Conservation (phyloP, 1,139 yeast species). For the Candida frijolesensis region DNA sequence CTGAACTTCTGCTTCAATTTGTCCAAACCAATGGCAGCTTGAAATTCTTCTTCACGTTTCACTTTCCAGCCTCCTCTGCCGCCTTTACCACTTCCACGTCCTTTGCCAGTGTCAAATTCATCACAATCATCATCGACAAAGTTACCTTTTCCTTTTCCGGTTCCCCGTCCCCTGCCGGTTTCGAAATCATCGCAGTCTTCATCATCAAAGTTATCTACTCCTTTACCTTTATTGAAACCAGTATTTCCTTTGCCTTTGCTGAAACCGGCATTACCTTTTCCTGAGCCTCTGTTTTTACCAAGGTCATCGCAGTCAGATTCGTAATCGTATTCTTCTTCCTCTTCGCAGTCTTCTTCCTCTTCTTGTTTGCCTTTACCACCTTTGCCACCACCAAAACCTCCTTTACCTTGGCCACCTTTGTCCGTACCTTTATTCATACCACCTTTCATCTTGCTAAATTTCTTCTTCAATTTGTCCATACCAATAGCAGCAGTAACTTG, state of each 20-base stretch:
- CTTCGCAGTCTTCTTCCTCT: not conserved
- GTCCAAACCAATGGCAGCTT: constrained; percentile 3
- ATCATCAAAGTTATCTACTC: not conserved
- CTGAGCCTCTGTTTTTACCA: not conserved
- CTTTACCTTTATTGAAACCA: not conserved
- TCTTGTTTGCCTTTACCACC: not conserved
- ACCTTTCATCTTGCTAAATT: not conserved
- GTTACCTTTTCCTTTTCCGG: not conserved
- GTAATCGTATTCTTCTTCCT: not conserved
- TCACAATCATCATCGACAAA: not conserved
- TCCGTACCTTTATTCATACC: not conserved
- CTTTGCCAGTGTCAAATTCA: not conserved
- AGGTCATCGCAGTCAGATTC: not conserved
- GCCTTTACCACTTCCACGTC: not conserved
- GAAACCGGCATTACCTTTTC: not conserved
- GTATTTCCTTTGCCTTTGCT: not conserved
- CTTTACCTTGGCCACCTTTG: not conserved
- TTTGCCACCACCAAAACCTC: not conserved
- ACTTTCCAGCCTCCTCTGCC: not conserved
- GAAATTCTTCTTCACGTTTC: not conserved
- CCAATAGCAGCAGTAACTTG: not conserved
- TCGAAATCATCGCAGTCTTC: not conserved
- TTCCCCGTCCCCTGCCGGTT: not conserved
- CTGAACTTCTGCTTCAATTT: constrained; percentile 4
- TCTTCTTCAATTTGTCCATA: constrained; percentile 1